Evolutionary conservation across 176 grass and related monocot genomes (phyloP), one percentile per base, ranked within the genome.

Genomic region (Carex myosuroides): DNA sequence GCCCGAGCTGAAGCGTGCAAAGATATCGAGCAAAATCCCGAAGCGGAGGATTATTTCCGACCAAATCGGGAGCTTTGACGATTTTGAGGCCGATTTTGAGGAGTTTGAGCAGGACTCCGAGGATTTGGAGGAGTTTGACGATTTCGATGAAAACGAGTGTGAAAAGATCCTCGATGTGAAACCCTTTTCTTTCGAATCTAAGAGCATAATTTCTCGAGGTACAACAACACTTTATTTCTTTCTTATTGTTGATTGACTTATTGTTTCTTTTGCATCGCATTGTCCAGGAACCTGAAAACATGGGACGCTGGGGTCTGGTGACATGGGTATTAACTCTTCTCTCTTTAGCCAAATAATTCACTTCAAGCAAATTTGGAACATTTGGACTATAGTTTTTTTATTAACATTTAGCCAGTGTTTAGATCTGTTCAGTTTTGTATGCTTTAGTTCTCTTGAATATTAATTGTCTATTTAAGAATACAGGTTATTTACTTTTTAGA

Each of bases 71-170:
- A 80, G 59, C 35, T 75, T 89, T 0, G 90, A 84, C 84, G 90
- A 94, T 71, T 97, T 94, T 85, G 82, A 94, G 84, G 90, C 92
- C 9, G 90, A 92, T 91, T 92, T 94, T 73, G 72, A 84, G 81
- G 81, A 88, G 79, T 97, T 94, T 63, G 80, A 85, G 75, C 85
- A 55, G 1, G 79, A 91, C 57, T 87, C 82, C 4, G 85, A 67
- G 22, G 90, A 89, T 9, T 87, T 89, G 66, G 90, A 88, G 52
- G 81, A 60, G 41, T 54, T 65, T 50, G 80, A 53, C 21, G 21
- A 82, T 29, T 85, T 88, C 74, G 46, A 77, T 55, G 48, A 76
- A 53, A 48, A 75, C 44, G 72, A 76, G 21, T 55, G 55, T 54
- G 72, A 53, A 55, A 21, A 91, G 68, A 61, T 90, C 22, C 39